Percentiles rank a stretch among this genome's conserved stretches.
These are phyloP conservation scores for Escovopsis weberi DNA, from an alignment of 2,329 filamentous ascomycete genomes.

Conservation along the genomic window DNA sequence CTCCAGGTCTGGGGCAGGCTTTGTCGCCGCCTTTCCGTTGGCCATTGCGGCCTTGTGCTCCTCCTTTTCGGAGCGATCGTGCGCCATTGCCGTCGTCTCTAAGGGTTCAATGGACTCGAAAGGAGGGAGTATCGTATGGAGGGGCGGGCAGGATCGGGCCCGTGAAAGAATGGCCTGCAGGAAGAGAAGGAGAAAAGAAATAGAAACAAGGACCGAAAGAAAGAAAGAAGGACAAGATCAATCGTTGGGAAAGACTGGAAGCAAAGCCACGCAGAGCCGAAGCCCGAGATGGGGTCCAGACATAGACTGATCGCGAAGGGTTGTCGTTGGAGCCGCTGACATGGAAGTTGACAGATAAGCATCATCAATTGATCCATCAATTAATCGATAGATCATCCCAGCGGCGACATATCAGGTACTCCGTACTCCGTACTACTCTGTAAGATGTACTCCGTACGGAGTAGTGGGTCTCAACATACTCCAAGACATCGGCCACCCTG, in stretches of 20 bases:
- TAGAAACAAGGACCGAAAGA: background rate
- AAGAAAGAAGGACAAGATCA: background rate
- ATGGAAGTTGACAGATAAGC: conserved; percentile 6
- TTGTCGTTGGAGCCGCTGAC: background rate
- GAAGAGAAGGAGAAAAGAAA: background rate
- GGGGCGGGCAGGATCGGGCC: background rate
- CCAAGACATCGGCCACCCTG: too few relatives aligned
- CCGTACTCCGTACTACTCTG: background rate
- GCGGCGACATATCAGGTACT: background rate
- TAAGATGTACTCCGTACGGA: too few relatives aligned
- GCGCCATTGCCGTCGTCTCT: too few relatives aligned
- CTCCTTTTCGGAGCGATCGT: conserved; percentile 7
- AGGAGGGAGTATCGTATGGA: too few relatives aligned
- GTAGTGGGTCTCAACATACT: too few relatives aligned
- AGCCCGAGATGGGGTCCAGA: background rate
- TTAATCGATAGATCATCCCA: too few relatives aligned
- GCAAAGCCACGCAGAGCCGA: background rate
- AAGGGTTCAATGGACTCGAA: too few relatives aligned
- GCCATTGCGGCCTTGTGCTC: conserved; percentile 12
- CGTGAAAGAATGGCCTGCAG: background rate
- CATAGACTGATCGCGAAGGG: background rate
- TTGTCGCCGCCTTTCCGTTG: conserved; percentile 14
- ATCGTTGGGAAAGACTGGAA: background rate
- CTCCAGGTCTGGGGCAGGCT: conserved; percentile 14
- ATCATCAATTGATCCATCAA: conserved; percentile 2